Evolutionary conservation across 495 filamentous ascomycete genomes (phyloP).

Genomic region (Hypoxylon crocopeplum): DNA sequence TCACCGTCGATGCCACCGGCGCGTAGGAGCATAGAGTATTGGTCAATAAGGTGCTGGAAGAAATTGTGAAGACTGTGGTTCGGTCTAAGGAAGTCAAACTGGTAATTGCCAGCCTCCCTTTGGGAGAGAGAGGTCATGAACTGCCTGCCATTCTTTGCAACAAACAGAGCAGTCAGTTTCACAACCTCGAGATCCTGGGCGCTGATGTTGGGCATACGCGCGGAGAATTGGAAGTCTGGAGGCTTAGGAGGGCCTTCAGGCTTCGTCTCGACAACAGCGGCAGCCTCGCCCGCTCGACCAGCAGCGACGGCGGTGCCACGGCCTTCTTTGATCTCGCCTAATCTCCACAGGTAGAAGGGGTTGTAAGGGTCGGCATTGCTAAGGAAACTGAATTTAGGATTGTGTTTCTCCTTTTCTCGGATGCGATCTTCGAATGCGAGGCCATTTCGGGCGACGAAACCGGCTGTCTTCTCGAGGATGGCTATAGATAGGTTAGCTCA

Average conservation of each 20-base stretch:
- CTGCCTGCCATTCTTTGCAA: constrained; percentile 86
- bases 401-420: constrained; percentile 81
- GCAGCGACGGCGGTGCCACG: constrained; percentile 81
- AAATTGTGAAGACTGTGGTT: constrained; percentile 96
- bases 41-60: constrained; percentile 89
- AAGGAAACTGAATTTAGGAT: constrained; percentile 92
- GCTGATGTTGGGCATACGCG: constrained; percentile 96
- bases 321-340: constrained; percentile 82
- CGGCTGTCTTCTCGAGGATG: constrained; percentile 95
- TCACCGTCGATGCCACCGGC: constrained; percentile 72
- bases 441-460: constrained; percentile 87
- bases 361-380: constrained; percentile 81
- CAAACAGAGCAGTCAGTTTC: constrained; percentile 85
- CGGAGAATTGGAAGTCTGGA: constrained; percentile 91
- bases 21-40: constrained; percentile 85
- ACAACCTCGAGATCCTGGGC: constrained; percentile 95
- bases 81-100: constrained; percentile 96
- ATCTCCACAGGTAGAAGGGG: constrained; percentile 88
- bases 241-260: constrained; percentile 85
- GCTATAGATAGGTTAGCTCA: constrained; percentile 71
- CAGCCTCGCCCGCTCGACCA: constrained; percentile 72
- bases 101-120: constrained; percentile 87
- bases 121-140: constrained; percentile 90
- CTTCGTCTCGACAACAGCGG: constrained; percentile 62
- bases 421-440: constrained; percentile 86